Percentiles rank a stretch among this genome's conserved stretches.
Conservation (phyloP, 2,329 filamentous ascomycete species). For the Aspergillus sp. region DNA sequence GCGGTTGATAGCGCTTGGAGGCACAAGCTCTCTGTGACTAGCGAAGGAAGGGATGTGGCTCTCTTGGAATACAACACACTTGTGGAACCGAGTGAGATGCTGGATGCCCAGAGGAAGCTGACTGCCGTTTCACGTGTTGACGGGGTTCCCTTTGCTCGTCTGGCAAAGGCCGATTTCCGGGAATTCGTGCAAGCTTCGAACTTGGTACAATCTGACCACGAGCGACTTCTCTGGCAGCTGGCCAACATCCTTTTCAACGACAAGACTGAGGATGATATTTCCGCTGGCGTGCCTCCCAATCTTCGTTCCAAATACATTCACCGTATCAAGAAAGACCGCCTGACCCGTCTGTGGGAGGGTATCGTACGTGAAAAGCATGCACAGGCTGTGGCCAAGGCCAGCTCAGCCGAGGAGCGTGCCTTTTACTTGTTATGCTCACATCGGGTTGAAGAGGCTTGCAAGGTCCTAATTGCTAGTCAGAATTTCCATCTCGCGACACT, state of each 20-base stretch:
- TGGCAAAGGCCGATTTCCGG: constrained; percentile 37
- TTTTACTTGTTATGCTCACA: constrained; percentile 77
- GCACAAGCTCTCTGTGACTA: constrained; percentile 52
- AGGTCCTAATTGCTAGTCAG: constrained; percentile 70
- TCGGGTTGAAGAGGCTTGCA: constrained; percentile 79
- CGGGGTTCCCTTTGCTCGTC: constrained; percentile 59
- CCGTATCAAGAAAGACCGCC: constrained; percentile 52
- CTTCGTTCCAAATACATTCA: constrained; percentile 43
- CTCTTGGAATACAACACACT: constrained; percentile 29
- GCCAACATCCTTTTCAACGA: constrained; percentile 84
- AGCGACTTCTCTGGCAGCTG: constrained; percentile 73
- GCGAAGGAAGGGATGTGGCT: constrained; percentile 36
- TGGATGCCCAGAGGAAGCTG: constrained; percentile 38
- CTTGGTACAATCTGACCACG: constrained; percentile 35
- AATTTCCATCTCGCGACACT: constrained; percentile 85
- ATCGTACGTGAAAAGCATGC: constrained; percentile 64
- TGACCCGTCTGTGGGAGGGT: constrained; percentile 46
- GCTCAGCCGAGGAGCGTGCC: constrained; percentile 77
- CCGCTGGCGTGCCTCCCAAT: constrained; percentile 42
- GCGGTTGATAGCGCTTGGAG: constrained; percentile 47
- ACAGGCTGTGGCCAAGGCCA: constrained; percentile 64
- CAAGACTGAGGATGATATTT: constrained; percentile 51
- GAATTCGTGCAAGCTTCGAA: constrained; percentile 33
- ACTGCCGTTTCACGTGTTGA: constrained; percentile 54
- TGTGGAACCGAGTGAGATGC: constrained; percentile 31